phyloP scores from a whole-genome alignment of 2,329 filamentous ascomycete species.

The Talaromyces islandicus region DNA sequence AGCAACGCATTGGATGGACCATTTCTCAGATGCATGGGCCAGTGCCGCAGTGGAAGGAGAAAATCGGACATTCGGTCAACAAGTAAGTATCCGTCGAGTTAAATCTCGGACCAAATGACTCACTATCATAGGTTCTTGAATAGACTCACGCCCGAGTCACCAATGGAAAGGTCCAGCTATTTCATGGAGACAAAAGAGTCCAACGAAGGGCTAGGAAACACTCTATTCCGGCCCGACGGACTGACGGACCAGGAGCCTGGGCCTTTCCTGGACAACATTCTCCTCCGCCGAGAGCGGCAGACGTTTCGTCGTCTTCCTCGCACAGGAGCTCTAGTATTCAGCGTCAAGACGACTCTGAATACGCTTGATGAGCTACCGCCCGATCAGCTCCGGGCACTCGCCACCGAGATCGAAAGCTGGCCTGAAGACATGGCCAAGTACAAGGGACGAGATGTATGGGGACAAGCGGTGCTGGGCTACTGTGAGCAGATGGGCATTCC shows the following conservation, averaged over 20 bases:
- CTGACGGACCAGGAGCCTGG: conserved; percentile 34
- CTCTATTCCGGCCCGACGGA: conserved; percentile 40
- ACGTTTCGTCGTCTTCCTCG: conserved; percentile 43
- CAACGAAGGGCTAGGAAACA: conserved; percentile 30
- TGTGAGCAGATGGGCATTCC: conserved; percentile 22
- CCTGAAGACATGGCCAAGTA: conserved; percentile 40
- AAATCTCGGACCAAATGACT: neutral
- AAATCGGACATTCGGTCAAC: conserved; percentile 37
- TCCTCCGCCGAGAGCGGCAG: conserved; percentile 46
- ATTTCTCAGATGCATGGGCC: conserved; percentile 43
- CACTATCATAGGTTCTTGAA: conserved; percentile 36
- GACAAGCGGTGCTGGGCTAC: conserved; percentile 30
- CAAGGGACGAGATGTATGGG: conserved; percentile 42
- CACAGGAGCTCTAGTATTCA: conserved; percentile 43
- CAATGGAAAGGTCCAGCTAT: conserved; percentile 46
- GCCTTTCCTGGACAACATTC: conserved; percentile 33
- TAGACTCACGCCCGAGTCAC: conserved; percentile 36
- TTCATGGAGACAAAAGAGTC: conserved; percentile 45
- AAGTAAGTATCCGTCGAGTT: conserved; percentile 25
- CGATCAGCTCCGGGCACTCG: conserved; percentile 37
- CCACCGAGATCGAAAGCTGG: conserved; percentile 41
- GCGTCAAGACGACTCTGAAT: conserved; percentile 44
- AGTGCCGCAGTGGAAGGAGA: conserved; percentile 47
- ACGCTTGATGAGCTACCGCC: conserved; percentile 35
- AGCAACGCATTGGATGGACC: conserved; percentile 44